These are phyloP conservation scores for Fusarium penzigii DNA, from an alignment of 2,329 filamentous ascomycete species.

Conservation along the genomic window DNA sequence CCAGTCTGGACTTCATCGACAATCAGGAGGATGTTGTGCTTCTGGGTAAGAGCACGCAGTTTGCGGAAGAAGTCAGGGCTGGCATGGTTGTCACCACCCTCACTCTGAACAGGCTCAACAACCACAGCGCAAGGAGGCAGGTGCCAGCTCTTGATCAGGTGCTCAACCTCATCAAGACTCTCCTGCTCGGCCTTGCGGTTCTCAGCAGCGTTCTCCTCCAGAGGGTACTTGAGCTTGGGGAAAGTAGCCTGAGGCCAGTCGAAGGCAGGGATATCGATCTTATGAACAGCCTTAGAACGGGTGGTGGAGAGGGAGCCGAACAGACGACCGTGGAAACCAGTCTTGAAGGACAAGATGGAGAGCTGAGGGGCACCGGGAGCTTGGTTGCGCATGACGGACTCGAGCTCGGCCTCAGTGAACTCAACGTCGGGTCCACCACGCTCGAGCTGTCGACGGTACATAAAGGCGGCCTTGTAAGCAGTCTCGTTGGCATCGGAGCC, in stretches of 20 bases:
- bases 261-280: constrained; percentile 91
- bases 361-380: constrained; percentile 72
- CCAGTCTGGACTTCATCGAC: constrained; percentile 95
- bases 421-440: constrained; percentile 76
- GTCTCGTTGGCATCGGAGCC: constrained; percentile 94
- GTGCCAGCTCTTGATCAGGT: constrained; percentile 77
- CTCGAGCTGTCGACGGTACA: constrained; percentile 81
- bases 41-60: constrained; percentile 76
- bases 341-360: constrained; percentile 87
- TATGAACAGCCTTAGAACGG: constrained; percentile 91
- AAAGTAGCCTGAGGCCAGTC: constrained; percentile 93
- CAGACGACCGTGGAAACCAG: constrained; percentile 85
- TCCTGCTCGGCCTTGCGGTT: constrained; percentile 81
- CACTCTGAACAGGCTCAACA: constrained; percentile 89
- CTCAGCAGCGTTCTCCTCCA: constrained; percentile 76
- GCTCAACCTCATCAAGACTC: constrained; percentile 80
- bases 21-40: constrained; percentile 79
- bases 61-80: constrained; percentile 84
- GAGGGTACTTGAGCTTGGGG: constrained; percentile 82
- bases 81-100: constrained; percentile 94
- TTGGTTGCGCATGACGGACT: constrained; percentile 77
- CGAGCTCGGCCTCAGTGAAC: constrained; percentile 76
- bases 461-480: constrained; percentile 94
- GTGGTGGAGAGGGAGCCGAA: constrained; percentile 88
- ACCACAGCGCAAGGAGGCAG: constrained; percentile 79